A percentile compares a stretch with the other conserved stretches of the same genome.
Conservation (phyloP, 139 green algal species). For the Marvania coccoides region DNA sequence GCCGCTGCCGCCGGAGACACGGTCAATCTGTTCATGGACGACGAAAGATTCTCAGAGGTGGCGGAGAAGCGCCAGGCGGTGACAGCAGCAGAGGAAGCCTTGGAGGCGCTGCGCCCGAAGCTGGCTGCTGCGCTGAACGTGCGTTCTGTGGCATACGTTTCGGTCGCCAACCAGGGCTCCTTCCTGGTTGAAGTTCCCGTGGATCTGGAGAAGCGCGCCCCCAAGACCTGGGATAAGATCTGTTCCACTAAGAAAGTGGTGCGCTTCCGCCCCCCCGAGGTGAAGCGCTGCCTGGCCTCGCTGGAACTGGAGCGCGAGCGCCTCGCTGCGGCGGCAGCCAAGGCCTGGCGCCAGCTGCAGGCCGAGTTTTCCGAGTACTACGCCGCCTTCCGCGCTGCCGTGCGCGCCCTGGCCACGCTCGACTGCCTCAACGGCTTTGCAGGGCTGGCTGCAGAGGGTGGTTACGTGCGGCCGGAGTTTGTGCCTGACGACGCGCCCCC, state of each 20-base stretch:
- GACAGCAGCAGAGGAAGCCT: conserved; percentile 9
- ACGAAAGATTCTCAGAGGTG: conserved; percentile 37
- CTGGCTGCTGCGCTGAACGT: conserved; percentile 26
- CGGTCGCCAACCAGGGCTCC: conserved; percentile 45
- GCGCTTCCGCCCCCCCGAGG: conserved; percentile 58
- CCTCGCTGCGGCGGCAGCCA: conserved; percentile 12
- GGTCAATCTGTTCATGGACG: conserved; percentile 20
- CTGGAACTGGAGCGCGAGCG: conserved; percentile 52
- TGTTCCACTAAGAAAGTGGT: conserved; percentile 71
- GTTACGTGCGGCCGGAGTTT: conserved; percentile 34
- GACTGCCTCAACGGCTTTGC: conserved; percentile 74
- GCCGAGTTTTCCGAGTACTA: conserved; percentile 41
- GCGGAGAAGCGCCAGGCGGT: conserved; percentile 9
- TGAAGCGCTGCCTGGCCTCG: conserved; percentile 28
- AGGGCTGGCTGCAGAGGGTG: conserved; percentile 19
- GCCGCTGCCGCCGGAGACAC: conserved; percentile 39
- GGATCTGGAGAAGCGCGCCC: conserved; percentile 23
- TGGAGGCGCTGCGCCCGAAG: conserved; percentile 38
- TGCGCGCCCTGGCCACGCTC: conserved; percentile 55
- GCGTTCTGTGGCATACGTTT: conserved; percentile 33
- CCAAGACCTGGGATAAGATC: conserved; percentile 48
- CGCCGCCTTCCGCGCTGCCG: conserved; percentile 36
- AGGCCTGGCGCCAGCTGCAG: conserved; percentile 53
- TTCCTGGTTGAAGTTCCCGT: conserved; percentile 72
- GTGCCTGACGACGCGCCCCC: conserved; percentile 9